These are phyloP conservation scores for Pugionium cornutum DNA, from an alignment of 345 rosid species.

Conservation along the genomic window DNA sequence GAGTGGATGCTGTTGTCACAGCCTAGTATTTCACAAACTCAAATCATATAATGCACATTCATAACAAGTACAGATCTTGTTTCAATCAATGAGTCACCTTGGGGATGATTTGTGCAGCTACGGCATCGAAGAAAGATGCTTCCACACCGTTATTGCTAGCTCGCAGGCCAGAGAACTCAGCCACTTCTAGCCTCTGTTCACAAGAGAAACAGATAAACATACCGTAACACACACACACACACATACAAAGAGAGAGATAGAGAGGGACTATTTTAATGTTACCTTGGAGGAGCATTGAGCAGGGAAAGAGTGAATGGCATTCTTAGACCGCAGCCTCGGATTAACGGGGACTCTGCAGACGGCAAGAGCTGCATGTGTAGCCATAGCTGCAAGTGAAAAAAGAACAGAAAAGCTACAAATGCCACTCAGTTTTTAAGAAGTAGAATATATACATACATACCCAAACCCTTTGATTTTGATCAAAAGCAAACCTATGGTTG, in stretches of 20 bases:
- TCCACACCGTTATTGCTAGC: constrained; percentile 49
- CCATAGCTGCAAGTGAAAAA: constrained; percentile 58
- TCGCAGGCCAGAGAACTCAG: constrained; percentile 81
- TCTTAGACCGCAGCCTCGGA: constrained; percentile 62
- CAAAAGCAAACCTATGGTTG: constrained; percentile 43
- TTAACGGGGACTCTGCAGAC: constrained; percentile 69
- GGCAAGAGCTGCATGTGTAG: constrained; percentile 90
- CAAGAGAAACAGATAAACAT: constrained; percentile 20
- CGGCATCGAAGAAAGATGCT: constrained; percentile 67
- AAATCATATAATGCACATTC: constrained; percentile 18
- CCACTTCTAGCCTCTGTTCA: constrained; percentile 70
- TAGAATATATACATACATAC: constrained; percentile 31
- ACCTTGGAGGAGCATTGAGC: constrained; percentile 83
- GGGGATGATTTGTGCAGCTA: constrained; percentile 72
- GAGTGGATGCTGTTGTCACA: constrained; percentile 45
- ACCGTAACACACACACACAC: constrained; percentile 3
- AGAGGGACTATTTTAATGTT: neutral
- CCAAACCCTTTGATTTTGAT: constrained; percentile 23
- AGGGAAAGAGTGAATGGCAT: constrained; percentile 56
- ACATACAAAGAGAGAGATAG: neutral
- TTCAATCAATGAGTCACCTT: too few species aligned
- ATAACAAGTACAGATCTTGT: too few species aligned
- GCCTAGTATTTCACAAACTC: constrained; percentile 44
- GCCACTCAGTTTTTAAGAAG: constrained; percentile 10
- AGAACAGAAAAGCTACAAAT: constrained; percentile 30